Evolutionary conservation across 257 asterid species (phyloP).

Genomic region (Rhazya stricta): DNA sequence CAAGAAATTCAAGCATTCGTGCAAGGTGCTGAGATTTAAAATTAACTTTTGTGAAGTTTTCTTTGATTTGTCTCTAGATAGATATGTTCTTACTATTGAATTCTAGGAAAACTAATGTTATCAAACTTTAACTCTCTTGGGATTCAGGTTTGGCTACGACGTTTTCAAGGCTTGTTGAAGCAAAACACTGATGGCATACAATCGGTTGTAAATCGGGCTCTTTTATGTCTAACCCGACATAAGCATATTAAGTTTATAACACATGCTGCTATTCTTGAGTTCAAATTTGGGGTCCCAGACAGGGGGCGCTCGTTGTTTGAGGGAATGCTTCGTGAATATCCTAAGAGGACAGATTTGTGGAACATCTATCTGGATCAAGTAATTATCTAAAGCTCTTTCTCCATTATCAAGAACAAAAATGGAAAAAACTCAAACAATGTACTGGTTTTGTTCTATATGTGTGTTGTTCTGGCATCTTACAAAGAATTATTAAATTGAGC

Average conservation of each 20-base stretch:
- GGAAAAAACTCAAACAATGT: no score
- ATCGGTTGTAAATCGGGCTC: conserved; percentile 61
- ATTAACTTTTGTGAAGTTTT: not conserved
- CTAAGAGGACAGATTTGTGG: conserved; percentile 94
- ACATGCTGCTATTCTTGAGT: conserved; percentile 81
- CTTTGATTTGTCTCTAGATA: not conserved
- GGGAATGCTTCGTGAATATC: conserved; percentile 79
- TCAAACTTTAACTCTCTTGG: conserved; percentile 2
- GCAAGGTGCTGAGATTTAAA: conserved; percentile 50
- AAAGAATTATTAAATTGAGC: conserved; percentile 23
- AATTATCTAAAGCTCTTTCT: conserved; percentile 11
- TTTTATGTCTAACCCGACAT: conserved; percentile 60
- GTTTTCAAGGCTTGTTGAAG: conserved; percentile 48
- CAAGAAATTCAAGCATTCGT: conserved; percentile 75
- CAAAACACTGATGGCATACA: conserved; percentile 57
- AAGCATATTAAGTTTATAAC: conserved; percentile 77
- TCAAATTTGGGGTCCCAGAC: conserved; percentile 84
- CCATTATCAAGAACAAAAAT: not conserved
- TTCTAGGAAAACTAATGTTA: not conserved
- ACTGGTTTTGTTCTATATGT: not conserved
- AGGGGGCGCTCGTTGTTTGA: conserved; percentile 88
- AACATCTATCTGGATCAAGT: conserved; percentile 90
- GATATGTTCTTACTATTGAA: not conserved
- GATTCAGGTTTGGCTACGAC: conserved; percentile 79
- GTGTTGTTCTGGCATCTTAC: conserved; percentile 6